Percentiles rank a stretch among this genome's conserved stretches.
These are phyloP conservation scores for Serendipita sp. DNA, from an alignment of 768 basidiomycete genomes.

Conservation along the genomic window DNA sequence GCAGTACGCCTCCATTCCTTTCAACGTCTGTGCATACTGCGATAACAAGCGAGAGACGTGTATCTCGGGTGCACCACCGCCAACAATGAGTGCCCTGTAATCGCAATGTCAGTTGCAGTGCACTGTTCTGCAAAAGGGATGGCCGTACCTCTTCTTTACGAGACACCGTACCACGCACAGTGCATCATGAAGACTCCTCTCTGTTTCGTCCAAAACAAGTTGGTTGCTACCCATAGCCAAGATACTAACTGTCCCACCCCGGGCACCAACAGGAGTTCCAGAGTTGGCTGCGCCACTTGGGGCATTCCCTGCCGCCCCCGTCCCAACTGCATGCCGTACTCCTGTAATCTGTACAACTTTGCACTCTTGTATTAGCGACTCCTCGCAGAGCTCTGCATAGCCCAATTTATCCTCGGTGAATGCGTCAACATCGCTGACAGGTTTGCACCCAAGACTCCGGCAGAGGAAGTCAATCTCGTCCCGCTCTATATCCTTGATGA, in stretches of 20 bases:
- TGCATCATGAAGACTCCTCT: constrained; percentile 94
- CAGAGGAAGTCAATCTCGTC: constrained; percentile 97
- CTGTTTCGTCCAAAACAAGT: constrained; percentile 90
- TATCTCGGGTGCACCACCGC: constrained; percentile 95
- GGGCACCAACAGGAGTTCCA: neutral
- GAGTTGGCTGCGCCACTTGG: neutral
- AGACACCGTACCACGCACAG: constrained; percentile 97
- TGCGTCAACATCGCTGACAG: constrained; percentile 90
- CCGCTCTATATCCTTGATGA: constrained; percentile 92
- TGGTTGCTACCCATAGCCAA: constrained; percentile 87
- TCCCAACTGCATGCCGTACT: constrained; percentile 53
- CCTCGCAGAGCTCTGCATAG: constrained; percentile 89
- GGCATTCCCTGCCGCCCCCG: neutral
- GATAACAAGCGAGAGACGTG: constrained; percentile 84
- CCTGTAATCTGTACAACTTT: constrained; percentile 93
- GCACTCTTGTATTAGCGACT: constrained; percentile 59
- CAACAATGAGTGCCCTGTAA: constrained; percentile 73
- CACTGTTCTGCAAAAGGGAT: constrained; percentile 26
- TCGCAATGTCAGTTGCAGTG: neutral
- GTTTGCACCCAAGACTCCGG: constrained; percentile 88
- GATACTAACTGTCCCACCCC: constrained; percentile 83
- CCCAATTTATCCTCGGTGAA: constrained; percentile 98
- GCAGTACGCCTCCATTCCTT: constrained; percentile 98
- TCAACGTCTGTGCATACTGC: constrained; percentile 81
- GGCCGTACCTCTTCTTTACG: constrained; percentile 78